Evolutionary conservation across 2,329 filamentous ascomycete genomes (phyloP).

Genomic region (Tolypocladium pustulatum): DNA sequence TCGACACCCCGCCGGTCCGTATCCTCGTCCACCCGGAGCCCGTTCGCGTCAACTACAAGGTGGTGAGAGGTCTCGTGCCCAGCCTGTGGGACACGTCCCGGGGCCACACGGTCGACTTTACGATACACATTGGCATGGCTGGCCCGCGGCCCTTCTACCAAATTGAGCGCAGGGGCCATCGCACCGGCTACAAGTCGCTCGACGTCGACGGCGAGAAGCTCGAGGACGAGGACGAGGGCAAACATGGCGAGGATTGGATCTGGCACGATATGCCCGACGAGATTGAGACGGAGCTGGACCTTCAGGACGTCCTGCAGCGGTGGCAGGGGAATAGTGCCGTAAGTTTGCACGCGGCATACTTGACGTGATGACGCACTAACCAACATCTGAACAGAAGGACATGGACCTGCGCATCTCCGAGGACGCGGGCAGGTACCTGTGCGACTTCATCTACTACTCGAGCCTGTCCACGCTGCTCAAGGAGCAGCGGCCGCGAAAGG

Average conservation of each 20-base stretch:
- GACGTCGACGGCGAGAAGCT: conserved; percentile 59
- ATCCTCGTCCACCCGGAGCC: conserved; percentile 56
- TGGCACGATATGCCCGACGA: conserved; percentile 45
- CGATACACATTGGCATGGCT: conserved; percentile 76
- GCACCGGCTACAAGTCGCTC: conserved; percentile 58
- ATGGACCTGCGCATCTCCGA: conserved; percentile 49
- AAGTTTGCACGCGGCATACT: conserved; percentile 13
- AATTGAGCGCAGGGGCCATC: conserved; percentile 59
- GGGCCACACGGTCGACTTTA: conserved; percentile 45
- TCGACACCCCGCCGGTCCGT: conserved; percentile 37
- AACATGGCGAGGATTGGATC: conserved; percentile 35
- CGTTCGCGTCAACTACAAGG: conserved; percentile 60
- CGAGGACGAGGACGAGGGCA: conserved; percentile 41
- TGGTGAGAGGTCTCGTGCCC: conserved; percentile 54
- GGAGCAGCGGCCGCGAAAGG: conserved; percentile 33
- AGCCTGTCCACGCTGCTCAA: conserved; percentile 49
- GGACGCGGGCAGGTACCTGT: conserved; percentile 63
- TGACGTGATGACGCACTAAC: no score
- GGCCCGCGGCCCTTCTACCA: conserved; percentile 52
- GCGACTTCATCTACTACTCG: conserved; percentile 69
- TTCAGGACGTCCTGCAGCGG: conserved; percentile 42
- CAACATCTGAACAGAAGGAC: conserved; percentile 18
- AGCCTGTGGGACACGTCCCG: conserved; percentile 40
- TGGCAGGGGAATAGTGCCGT: conserved; percentile 46
- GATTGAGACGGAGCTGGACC: conserved; percentile 44